Base-by-base conservation (phyloP, 1,139 yeast genomes). In the Suhomyces maxii region DNA sequence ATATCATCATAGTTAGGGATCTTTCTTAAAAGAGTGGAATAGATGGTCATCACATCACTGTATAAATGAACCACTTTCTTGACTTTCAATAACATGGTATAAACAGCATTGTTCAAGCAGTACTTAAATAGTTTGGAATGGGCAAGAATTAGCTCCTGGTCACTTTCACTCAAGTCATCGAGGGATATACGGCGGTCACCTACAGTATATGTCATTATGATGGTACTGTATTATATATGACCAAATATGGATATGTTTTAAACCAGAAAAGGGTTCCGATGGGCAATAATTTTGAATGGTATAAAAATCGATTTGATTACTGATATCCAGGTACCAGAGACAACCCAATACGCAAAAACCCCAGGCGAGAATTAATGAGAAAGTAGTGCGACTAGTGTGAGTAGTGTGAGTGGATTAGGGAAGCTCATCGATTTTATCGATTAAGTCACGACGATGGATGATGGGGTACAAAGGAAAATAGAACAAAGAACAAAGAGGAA, bases 1-100 rank as follows among this genome's bases (percentile, higher is more conserved):
- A 75, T 58, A 54, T 75, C 79, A 41, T 73, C 77, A 50, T 72
- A 73, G 50, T 71, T 61, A 25, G 76, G 74, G 26, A 75, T 65
- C 52, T 75, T 75, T 41, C 61, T 57, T 36, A 75, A 57, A 37
- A 75, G 59, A 11, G 78, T 71, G 40, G 71, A 58, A 56, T 74
- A 75, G 26, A 74, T 73, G 46, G 71, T 69, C 38, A 73, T 56
- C 39, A 71, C 62, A 53, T 75, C 80, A 32, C 64, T 58, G 50
- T 64, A 72, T 31, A 73, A 60, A 54, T 73, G 77, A 7, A 71
- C 57, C 18, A 69, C 57, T 37, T 63, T 62, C 54, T 71, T 71
- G 41, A 69, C 50, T 39, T 60, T 58, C 18, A 64, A 54, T 12
- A 73, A 55, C 44, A 60, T 65, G 41, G 56, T 59, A 52, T 61